Conservation (phyloP, 441 rosid species). For the Raphanus hybrid region DNA sequence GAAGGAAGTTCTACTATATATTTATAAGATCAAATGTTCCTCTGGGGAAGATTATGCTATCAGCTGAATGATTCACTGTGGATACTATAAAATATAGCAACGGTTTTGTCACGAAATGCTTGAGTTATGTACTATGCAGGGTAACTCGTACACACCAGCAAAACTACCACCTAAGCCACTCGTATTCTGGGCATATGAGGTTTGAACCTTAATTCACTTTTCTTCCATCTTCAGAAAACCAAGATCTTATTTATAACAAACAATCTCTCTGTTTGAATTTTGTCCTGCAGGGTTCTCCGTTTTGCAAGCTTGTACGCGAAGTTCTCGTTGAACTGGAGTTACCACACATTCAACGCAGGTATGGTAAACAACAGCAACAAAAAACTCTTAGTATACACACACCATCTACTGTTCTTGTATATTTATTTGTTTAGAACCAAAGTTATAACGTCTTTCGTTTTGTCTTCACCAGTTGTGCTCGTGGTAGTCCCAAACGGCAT, state of each 20-base stretch:
- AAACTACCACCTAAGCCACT: conserved; percentile 87
- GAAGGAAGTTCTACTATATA: conserved; percentile 3
- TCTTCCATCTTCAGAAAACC: background rate
- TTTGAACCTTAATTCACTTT: conserved; percentile 15
- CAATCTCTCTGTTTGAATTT: conserved; percentile 8
- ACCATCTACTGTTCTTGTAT: background rate
- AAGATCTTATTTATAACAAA: background rate
- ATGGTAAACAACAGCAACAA: conserved; percentile 21
- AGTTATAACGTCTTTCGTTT: conserved; percentile 15
- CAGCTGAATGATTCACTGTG: background rate
- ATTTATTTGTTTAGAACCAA: conserved; percentile 6
- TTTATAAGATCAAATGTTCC: background rate
- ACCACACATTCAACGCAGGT: conserved; percentile 82
- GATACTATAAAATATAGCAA: background rate
- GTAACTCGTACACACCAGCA: conserved; percentile 70
- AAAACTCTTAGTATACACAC: background rate
- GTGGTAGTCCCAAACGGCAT: conserved; percentile 91
- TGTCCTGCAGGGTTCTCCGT: conserved; percentile 76
- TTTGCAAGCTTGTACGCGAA: conserved; percentile 86
- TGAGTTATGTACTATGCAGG: conserved; percentile 53
- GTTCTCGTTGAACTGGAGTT: conserved; percentile 85
- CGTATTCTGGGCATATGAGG: conserved; percentile 94
- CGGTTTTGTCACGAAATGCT: conserved; percentile 26
- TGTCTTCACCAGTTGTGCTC: conserved; percentile 68
- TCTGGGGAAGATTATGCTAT: background rate